These are phyloP conservation scores for Phlegmacium glaucopus DNA, from an alignment of 768 basidiomycete genomes.

Conservation along the genomic window DNA sequence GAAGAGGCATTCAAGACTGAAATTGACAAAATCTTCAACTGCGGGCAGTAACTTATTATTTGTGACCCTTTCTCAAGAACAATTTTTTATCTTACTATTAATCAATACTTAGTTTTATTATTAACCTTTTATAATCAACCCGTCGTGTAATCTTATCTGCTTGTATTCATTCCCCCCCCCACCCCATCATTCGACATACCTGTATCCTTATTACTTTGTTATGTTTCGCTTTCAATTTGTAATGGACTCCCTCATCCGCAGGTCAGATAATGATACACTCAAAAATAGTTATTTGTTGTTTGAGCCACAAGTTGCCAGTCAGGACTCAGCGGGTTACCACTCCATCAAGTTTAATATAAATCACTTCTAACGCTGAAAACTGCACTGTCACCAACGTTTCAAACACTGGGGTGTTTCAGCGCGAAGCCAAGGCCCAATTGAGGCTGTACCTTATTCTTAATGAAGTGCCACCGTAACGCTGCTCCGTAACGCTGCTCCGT, in stretches of 20 bases:
- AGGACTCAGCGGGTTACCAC: no score
- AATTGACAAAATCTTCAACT: slow-evolving; percentile 55
- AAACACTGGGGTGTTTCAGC: no score
- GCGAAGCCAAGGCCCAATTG: no score
- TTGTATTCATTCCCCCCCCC: neutral
- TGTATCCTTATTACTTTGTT: slow-evolving; percentile 5
- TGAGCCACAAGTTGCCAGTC: no score
- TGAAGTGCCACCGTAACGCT: no score
- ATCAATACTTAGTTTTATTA: neutral
- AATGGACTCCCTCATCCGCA: neutral
- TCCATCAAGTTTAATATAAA: no score
- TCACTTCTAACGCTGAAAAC: no score
- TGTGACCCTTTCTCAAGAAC: neutral
- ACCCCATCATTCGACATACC: neutral
- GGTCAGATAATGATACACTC: slow-evolving; percentile 5
- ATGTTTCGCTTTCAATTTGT: neutral
- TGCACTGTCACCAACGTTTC: no score
- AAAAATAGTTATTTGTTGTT: no score
- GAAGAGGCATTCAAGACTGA: slow-evolving; percentile 58
- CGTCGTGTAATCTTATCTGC: no score
- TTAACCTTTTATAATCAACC: neutral
- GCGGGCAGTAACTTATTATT: neutral
- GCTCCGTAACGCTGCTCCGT: no score
- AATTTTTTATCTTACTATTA: neutral
- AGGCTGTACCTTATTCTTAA: no score